Evolutionary conservation across 1,284 basidiomycete species (phyloP).

Genomic region (Malassezia equina): DNA sequence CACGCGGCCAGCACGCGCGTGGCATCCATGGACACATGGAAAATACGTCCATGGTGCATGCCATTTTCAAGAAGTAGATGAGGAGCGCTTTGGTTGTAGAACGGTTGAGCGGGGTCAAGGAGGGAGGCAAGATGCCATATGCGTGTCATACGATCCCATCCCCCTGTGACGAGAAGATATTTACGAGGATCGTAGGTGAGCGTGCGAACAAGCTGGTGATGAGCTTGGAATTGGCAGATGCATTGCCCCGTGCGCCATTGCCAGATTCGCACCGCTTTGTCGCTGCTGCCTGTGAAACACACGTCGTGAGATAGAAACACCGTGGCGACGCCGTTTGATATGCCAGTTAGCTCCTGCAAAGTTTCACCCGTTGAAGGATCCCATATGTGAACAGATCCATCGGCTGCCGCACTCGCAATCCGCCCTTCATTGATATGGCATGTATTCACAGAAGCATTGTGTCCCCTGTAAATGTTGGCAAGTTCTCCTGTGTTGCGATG

Average conservation of each 20-base stretch:
- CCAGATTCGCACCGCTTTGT: conserved; percentile 7
- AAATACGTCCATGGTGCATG: conserved; percentile 10
- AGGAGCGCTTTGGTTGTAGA: neutral
- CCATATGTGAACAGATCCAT: conserved; percentile 9
- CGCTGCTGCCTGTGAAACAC: conserved; percentile 11
- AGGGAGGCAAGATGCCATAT: conserved; percentile 7
- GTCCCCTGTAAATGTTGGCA: neutral
- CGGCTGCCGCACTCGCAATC: conserved; percentile 8
- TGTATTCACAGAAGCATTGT: conserved; percentile 6
- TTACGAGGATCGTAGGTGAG: conserved; percentile 5
- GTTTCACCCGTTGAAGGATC: neutral
- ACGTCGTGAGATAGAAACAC: neutral
- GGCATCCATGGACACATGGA: conserved; percentile 9
- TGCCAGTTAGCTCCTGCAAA: neutral
- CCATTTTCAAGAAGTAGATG: conserved; percentile 1
- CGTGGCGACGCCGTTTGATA: conserved; percentile 4
- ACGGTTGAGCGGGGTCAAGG: neutral
- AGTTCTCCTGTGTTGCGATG: neutral
- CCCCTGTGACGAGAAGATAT: conserved; percentile 7
- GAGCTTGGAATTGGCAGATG: conserved; percentile 3
- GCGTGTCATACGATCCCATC: conserved; percentile 10
- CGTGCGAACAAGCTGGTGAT: conserved; percentile 7
- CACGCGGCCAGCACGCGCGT: conserved; percentile 6
- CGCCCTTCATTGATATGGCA: conserved; percentile 4
- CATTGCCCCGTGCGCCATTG: neutral